Percentiles rank a stretch among this genome's conserved stretches.
Conservation (phyloP, 2,329 filamentous ascomycete species). For the Fusarium pilosicola region DNA sequence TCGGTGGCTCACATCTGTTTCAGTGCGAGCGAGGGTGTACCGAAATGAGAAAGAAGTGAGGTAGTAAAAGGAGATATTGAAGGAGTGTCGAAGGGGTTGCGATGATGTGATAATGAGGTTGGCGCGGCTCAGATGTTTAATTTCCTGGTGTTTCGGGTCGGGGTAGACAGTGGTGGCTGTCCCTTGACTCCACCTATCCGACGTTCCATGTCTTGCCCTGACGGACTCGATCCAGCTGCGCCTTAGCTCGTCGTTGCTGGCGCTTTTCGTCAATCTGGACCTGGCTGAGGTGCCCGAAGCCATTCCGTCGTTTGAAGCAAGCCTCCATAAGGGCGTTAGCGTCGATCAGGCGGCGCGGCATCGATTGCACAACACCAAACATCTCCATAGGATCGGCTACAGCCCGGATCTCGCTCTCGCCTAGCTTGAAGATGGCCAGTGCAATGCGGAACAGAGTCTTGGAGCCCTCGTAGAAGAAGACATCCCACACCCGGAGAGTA, state of each 20-base stretch:
- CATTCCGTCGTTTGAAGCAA: constrained; percentile 82
- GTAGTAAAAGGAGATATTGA: constrained; percentile 12
- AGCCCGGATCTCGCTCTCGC: constrained; percentile 81
- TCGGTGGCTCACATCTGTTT: constrained; percentile 26
- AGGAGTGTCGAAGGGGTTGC: constrained; percentile 16
- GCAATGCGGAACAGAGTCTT: constrained; percentile 94
- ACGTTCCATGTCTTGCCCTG: constrained; percentile 46
- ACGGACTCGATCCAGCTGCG: constrained; percentile 54
- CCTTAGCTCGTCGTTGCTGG: constrained; percentile 70
- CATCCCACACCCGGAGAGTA: constrained; percentile 92
- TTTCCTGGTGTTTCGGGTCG: constrained; percentile 4
- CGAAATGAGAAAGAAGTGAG: constrained; percentile 22
- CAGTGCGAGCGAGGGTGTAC: constrained; percentile 23
- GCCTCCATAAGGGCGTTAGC: constrained; percentile 84
- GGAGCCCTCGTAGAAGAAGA: constrained; percentile 94
- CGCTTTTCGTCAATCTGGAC: constrained; percentile 81
- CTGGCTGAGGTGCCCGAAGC: constrained; percentile 84
- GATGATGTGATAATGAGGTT: not conserved
- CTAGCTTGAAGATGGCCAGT: constrained; percentile 88
- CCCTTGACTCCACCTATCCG: constrained; percentile 44
- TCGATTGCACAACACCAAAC: constrained; percentile 90
- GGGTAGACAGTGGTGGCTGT: constrained; percentile 45
- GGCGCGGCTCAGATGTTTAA: constrained; percentile 7
- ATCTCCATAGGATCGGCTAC: constrained; percentile 93
- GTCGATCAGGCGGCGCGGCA: constrained; percentile 84